Evolutionary conservation across 805 yeast genomes (phyloP).

Genomic region (Pichia rugopelliculosa): DNA sequence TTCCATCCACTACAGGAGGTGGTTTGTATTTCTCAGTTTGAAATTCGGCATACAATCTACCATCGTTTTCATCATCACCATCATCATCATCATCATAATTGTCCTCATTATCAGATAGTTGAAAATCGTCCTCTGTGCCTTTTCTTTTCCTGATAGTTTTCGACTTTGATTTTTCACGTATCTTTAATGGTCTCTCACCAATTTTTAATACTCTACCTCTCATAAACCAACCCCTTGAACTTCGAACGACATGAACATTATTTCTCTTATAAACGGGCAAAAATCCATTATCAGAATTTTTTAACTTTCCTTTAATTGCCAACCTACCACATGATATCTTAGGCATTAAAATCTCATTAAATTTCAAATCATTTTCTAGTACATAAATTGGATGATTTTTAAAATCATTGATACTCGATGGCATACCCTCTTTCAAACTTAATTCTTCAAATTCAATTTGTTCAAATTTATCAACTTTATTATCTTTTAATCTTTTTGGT

Average conservation of each 20-base stretch:
- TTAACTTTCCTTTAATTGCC: slow-evolving; percentile 33
- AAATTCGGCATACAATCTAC: slow-evolving; percentile 62
- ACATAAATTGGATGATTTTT: slow-evolving; percentile 83
- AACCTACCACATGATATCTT: slow-evolving; percentile 70
- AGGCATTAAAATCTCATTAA: slow-evolving; percentile 67
- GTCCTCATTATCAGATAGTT: slow-evolving; percentile 23
- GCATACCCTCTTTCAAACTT: slow-evolving; percentile 77
- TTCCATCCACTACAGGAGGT: slow-evolving; percentile 57
- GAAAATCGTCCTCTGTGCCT: slow-evolving; percentile 20
- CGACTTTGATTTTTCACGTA: slow-evolving; percentile 24
- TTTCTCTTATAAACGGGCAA: slow-evolving; percentile 62
- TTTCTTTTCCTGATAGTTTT: slow-evolving; percentile 15
- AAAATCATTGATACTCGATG: slow-evolving; percentile 74
- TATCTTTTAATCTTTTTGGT: slow-evolving; percentile 17
- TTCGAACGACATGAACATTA: slow-evolving; percentile 54
- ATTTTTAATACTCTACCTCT: slow-evolving; percentile 66
- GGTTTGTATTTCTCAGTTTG: slow-evolving; percentile 73
- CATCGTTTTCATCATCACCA: slow-evolving; percentile 47
- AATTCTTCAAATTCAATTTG: slow-evolving; percentile 51
- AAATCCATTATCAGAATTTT: slow-evolving; percentile 29
- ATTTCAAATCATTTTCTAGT: slow-evolving; percentile 63
- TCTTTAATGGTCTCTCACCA: slow-evolving; percentile 61
- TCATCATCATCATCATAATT: slow-evolving; percentile 14
- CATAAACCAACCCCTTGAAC: slow-evolving; percentile 83
- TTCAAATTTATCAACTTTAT: slow-evolving; percentile 45